These are phyloP conservation scores for Xylaria scruposa DNA, from an alignment of 495 filamentous ascomycete species.

Conservation along the genomic window DNA sequence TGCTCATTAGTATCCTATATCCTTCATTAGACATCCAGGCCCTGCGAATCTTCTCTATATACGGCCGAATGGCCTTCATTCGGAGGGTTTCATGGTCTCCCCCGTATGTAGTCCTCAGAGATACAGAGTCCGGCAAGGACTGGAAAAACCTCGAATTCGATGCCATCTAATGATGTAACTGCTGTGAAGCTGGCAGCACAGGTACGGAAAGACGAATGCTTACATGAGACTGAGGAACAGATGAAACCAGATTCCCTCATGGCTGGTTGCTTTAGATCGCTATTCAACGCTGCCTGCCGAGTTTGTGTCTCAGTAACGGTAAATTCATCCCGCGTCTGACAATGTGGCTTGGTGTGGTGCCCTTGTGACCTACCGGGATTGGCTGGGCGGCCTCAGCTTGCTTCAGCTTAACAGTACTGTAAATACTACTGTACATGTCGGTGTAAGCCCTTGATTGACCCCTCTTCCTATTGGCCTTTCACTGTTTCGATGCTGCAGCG, in stretches of 20 bases:
- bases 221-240: not conserved
- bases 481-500: not conserved
- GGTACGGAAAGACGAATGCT: not conserved
- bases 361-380: not conserved
- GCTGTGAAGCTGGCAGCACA: not conserved
- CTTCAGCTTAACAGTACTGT: not conserved
- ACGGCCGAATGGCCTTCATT: not conserved
- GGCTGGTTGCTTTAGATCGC: not conserved
- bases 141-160: not conserved
- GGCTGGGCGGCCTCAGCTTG: not conserved
- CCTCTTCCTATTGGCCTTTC: not conserved
- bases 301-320: not conserved
- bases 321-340: not conserved
- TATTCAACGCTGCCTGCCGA: not conserved
- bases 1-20: not conserved
- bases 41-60: conserved; percentile 1
- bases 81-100: conserved; percentile 1
- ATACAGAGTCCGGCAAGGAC: not conserved
- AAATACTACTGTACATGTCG: too few species aligned
- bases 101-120: not conserved
- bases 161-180: not conserved
- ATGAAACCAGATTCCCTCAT: not conserved
- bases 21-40: conserved; percentile 1
- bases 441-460: not conserved
- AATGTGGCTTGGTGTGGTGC: not conserved